Evolutionary conservation across 352 stramenopile species (phyloP).

Genomic region (Globisporangium alternatum): DNA sequence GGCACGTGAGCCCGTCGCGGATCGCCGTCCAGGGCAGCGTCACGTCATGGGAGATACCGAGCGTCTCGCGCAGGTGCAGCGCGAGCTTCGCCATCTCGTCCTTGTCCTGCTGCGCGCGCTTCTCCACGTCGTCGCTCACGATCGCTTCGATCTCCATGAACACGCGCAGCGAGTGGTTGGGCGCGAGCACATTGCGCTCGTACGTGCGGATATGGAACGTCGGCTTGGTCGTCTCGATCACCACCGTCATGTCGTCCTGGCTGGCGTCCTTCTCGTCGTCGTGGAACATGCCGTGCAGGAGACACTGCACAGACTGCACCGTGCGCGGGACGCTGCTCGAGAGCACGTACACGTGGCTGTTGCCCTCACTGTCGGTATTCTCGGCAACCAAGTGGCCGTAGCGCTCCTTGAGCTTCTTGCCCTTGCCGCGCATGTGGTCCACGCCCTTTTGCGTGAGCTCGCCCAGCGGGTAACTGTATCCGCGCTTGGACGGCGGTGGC

Average conservation of each 20-base stretch:
- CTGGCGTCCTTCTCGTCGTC: constrained; percentile 18
- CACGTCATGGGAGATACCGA: constrained; percentile 44
- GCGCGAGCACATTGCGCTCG: constrained; percentile 60
- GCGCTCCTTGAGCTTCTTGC: constrained; percentile 35
- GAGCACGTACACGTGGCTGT: constrained; percentile 67
- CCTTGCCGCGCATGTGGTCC: constrained; percentile 68
- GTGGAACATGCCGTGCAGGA: constrained; percentile 72
- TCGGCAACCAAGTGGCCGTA: constrained; percentile 44
- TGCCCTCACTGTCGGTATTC: constrained; percentile 13
- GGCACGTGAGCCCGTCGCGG: constrained; percentile 65
- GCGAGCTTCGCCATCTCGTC: constrained; percentile 34
- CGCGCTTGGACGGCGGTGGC: constrained; percentile 35
- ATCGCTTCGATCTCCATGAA: constrained; percentile 74
- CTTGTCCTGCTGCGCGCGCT: constrained; percentile 22
- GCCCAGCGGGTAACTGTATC: constrained; percentile 45
- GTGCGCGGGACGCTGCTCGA: constrained; percentile 74
- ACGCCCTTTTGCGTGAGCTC: constrained; percentile 63
- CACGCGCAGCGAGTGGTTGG: constrained; percentile 53
- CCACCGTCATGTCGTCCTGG: constrained; percentile 2
- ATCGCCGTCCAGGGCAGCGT: constrained; percentile 73
- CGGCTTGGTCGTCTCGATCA: constrained; percentile 12
- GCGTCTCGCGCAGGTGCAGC: constrained; percentile 33
- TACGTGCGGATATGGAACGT: constrained; percentile 65
- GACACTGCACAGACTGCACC: constrained; percentile 74
- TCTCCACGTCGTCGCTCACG: constrained; percentile 50